Evolutionary conservation across 2,329 filamentous ascomycete species (phyloP).

Genomic region (Dactylellina cionopaga): DNA sequence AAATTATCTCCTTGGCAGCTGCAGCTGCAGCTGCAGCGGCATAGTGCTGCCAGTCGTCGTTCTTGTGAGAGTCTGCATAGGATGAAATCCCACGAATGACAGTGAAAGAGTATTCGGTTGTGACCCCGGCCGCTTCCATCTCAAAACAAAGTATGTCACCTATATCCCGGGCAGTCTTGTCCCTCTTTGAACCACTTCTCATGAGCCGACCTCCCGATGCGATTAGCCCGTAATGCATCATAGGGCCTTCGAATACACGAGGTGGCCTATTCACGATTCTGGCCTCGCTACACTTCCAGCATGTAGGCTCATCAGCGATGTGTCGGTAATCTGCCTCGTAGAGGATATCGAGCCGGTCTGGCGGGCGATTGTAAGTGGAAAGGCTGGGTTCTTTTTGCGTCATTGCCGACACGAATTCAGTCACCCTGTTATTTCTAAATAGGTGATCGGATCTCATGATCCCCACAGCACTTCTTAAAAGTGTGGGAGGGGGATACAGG

Average conservation of each 20-base stretch:
- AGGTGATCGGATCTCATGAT: slow-evolving; percentile 8
- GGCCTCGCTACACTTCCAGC: neutral
- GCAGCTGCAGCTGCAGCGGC: slow-evolving; percentile 48
- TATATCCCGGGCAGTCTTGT: neutral
- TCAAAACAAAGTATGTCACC: slow-evolving; percentile 17
- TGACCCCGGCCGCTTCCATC: slow-evolving; percentile 54
- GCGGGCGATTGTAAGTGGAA: neutral
- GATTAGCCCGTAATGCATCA: slow-evolving; percentile 23
- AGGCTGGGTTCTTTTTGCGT: neutral
- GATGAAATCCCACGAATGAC: slow-evolving; percentile 54
- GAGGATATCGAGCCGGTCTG: neutral
- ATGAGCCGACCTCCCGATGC: slow-evolving; percentile 25
- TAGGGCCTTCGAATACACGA: neutral
- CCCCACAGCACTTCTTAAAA: neutral
- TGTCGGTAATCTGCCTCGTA: slow-evolving; percentile 11
- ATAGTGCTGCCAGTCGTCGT: slow-evolving; percentile 54
- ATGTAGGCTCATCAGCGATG: neutral
- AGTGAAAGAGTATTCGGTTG: slow-evolving; percentile 8
- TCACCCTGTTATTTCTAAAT: neutral
- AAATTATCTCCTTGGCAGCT: slow-evolving; percentile 21
- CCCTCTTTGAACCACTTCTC: neutral
- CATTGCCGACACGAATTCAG: slow-evolving; percentile 2
- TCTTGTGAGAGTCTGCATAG: slow-evolving; percentile 56
- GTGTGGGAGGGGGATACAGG: neutral
- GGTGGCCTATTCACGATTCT: neutral